Evolutionary conservation across 208 protist species (phyloP), one percentile per base, ranked within the genome.

Genomic region (Trichomonas gallinae): DNA sequence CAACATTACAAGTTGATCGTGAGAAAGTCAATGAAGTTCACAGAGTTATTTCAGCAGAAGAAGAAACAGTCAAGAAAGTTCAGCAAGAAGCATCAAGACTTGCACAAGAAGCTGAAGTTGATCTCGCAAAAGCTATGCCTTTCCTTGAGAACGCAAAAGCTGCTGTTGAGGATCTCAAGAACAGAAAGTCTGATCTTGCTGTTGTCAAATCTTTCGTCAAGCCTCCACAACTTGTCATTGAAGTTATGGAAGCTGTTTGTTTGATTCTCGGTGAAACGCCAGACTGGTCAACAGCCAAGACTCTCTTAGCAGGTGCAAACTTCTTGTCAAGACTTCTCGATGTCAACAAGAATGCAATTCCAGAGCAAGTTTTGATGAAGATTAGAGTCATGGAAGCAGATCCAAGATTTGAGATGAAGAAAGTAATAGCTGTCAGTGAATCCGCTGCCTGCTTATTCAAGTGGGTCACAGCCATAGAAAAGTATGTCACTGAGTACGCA

Each of bases 321-420:
- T 99, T 99, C 97, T 98, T 99, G 87, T 97, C 98, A 49, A 98
- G 98, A 97, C 98, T 99, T 87, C 98, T 99, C 96, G 98, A 98
- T 36, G 99, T 99, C 97, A 98, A 99, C 98, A 99, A 99, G 97
- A 98, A 99, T 96, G 98, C 98, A 97, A 98, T 99, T 98, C 99
- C 98, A 83, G 99, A 99, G 96, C 97, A 98, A 97, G 97, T 99
- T 87, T 97, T 99, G 26, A 98, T 98, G 96, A 98, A 98, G 97
- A 98, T 99, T 58, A 98, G 98, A 96, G 99, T 99, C 97, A 99
- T 98, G 97, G 98, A 98, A n/a, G 98, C 98, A 96, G 97, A 98
- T 49, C 97, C 97, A 51, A 98, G 99, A 83, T 96, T 82, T 45
- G 49, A 51, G 38, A 42, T 93, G 40, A 93, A 96, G 34, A 96